Evolutionary conservation across 768 basidiomycete genomes (phyloP).

Genomic region (Tremella yokohamensis): DNA sequence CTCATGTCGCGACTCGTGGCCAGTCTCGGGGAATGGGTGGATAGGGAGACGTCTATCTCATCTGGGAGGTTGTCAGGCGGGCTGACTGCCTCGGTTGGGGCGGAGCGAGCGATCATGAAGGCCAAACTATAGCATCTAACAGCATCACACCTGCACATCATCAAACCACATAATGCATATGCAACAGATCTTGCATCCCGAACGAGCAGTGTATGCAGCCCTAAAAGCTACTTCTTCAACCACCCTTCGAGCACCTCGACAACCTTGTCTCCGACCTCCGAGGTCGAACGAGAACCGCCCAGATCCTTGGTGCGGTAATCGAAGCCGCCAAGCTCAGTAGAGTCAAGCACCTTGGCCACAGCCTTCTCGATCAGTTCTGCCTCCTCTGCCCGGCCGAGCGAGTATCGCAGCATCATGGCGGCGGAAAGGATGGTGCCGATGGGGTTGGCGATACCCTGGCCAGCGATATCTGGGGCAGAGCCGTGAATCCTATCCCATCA

Average conservation of each 20-base stretch:
- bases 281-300: constrained; percentile 71
- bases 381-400: constrained; percentile 78
- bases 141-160: too few species aligned
- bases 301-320: constrained; percentile 83
- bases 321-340: constrained; percentile 63
- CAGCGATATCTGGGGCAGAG: constrained; percentile 93
- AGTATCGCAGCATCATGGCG: constrained; percentile 90
- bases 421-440: constrained; percentile 92
- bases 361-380: constrained; percentile 83
- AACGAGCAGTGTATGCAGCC: too few species aligned
- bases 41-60: neutral
- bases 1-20: neutral
- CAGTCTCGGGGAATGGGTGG: neutral
- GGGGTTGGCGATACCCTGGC: constrained; percentile 87
- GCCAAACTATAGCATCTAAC: too few species aligned
- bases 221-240: constrained; percentile 46
- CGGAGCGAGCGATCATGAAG: too few species aligned
- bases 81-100: too few species aligned
- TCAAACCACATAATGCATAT: too few species aligned
- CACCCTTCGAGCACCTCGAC: constrained; percentile 66
- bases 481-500: constrained; percentile 65
- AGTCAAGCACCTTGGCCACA: constrained; percentile 84
- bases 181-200: too few species aligned
- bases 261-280: constrained; percentile 77
- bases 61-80: too few species aligned